phyloP scores from a whole-genome alignment of 2,329 filamentous ascomycete genomes.

The Zarea fungicola region DNA sequence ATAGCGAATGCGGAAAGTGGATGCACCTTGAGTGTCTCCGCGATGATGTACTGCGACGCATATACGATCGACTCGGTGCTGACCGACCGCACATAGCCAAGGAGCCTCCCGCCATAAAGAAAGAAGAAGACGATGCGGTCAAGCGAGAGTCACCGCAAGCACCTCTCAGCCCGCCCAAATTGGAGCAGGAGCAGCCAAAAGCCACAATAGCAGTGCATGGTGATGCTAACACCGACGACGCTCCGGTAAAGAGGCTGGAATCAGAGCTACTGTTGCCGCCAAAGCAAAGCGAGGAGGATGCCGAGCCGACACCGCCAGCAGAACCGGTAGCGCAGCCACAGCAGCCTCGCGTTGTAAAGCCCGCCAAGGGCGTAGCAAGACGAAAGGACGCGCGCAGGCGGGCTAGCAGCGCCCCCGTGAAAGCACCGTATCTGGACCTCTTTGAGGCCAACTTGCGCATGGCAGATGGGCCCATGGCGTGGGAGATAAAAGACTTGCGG shows the following conservation, averaged over 20 bases:
- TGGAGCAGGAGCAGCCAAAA: conserved; percentile 43
- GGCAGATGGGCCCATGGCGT: conserved; percentile 39
- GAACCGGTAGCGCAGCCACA: not conserved
- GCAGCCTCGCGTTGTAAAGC: conserved; percentile 20
- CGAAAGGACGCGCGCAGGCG: conserved; percentile 35
- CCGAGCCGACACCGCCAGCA: conserved; percentile 24
- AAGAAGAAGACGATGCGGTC: conserved; percentile 11
- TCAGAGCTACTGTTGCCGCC: too few species aligned
- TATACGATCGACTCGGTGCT: conserved; percentile 45
- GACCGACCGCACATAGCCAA: conserved; percentile 41
- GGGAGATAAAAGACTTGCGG: conserved; percentile 50
- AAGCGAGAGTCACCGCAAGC: conserved; percentile 14
- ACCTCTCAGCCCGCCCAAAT: conserved; percentile 48
- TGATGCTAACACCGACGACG: conserved; percentile 38
- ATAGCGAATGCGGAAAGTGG: conserved; percentile 52
- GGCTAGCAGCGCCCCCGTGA: conserved; percentile 21
- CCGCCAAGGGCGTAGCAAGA: conserved; percentile 20
- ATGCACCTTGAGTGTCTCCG: conserved; percentile 60
- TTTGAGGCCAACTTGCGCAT: conserved; percentile 48
- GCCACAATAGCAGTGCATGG: conserved; percentile 50
- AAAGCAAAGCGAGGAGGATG: conserved; percentile 28
- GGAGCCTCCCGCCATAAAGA: conserved; percentile 31
- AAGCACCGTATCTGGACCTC: conserved; percentile 46
- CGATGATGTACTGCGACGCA: conserved; percentile 46
- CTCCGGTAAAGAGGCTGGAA: too few species aligned